These are phyloP conservation scores for Ascomycota sp. DNA, from an alignment of 2,329 filamentous ascomycete genomes.

Conservation along the genomic window DNA sequence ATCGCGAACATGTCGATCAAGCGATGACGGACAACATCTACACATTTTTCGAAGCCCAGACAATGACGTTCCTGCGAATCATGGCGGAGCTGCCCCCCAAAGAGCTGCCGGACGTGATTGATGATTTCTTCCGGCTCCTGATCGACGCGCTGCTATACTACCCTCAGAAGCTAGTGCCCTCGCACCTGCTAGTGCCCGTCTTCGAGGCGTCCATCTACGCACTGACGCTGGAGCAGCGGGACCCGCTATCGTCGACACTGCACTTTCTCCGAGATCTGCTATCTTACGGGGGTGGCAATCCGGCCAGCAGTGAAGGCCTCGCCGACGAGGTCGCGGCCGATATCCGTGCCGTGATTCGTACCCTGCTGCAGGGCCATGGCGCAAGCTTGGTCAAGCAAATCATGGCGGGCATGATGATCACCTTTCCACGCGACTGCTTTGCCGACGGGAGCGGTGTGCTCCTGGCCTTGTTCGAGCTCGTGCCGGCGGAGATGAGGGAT, in stretches of 20 bases:
- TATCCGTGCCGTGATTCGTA: constrained; percentile 52
- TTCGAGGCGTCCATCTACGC: constrained; percentile 76
- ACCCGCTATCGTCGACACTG: constrained; percentile 75
- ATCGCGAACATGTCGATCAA: constrained; percentile 64
- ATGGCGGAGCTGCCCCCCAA: constrained; percentile 60
- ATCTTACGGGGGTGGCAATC: constrained; percentile 65
- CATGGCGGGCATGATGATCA: constrained; percentile 97
- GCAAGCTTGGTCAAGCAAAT: constrained; percentile 69
- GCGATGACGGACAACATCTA: constrained; percentile 78
- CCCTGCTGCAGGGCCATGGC: constrained; percentile 49
- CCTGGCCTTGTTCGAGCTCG: constrained; percentile 68
- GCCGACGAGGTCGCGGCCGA: constrained; percentile 42
- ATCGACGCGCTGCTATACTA: constrained; percentile 89
- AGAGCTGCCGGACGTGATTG: constrained; percentile 69
- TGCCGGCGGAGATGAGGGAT: constrained; percentile 55
- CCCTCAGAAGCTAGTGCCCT: constrained; percentile 63
- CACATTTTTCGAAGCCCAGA: constrained; percentile 84
- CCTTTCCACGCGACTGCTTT: constrained; percentile 88
- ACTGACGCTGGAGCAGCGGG: constrained; percentile 72
- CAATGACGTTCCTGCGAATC: constrained; percentile 71
- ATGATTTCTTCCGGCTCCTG: constrained; percentile 88
- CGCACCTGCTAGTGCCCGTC: constrained; percentile 59
- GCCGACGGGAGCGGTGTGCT: constrained; percentile 87
- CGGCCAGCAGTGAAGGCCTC: constrained; percentile 37
- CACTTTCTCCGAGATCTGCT: constrained; percentile 87